Conservation (phyloP, 192 early-diverging fungal genomes). For the Phycomyces nitens region DNA sequence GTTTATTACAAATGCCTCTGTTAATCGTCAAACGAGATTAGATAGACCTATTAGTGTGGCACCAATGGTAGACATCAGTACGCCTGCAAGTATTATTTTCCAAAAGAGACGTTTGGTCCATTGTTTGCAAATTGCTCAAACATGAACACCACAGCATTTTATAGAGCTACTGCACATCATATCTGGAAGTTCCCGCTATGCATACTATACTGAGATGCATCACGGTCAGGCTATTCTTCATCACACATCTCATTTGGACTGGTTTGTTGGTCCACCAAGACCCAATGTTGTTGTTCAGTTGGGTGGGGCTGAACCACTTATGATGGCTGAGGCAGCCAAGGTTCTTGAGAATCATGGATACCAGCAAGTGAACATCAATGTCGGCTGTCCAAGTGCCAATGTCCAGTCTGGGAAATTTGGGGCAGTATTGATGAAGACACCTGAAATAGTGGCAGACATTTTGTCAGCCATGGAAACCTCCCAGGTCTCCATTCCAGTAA, state of each 20-base stretch:
- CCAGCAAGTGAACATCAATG: slow-evolving; percentile 64
- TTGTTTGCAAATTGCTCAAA: slow-evolving; percentile 4
- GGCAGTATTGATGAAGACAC: slow-evolving; percentile 68
- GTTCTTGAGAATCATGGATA: slow-evolving; percentile 55
- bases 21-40: neutral
- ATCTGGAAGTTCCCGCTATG: slow-evolving; percentile 50
- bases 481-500: slow-evolving; percentile 48
- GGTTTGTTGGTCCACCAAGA: slow-evolving; percentile 46
- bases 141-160: slow-evolving; percentile 42
- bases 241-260: slow-evolving; percentile 34
- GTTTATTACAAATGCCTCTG: neutral
- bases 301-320: slow-evolving; percentile 46
- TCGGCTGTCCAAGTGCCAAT: slow-evolving; percentile 67
- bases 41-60: slow-evolving; percentile 46
- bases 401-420: slow-evolving; percentile 61
- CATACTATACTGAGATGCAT: slow-evolving; percentile 73
- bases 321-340: slow-evolving; percentile 48
- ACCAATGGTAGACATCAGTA: slow-evolving; percentile 78
- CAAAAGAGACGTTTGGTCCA: neutral
- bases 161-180: slow-evolving; percentile 62
- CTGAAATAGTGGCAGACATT: slow-evolving; percentile 50
- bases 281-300: slow-evolving; percentile 55
- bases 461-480: slow-evolving; percentile 52
- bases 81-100: slow-evolving; percentile 41
- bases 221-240: slow-evolving; percentile 54